Percentiles rank a stretch among this genome's conserved stretches.
These are phyloP conservation scores for Begonia masoniana DNA, from an alignment of 306 rosid species.

Conservation along the genomic window DNA sequence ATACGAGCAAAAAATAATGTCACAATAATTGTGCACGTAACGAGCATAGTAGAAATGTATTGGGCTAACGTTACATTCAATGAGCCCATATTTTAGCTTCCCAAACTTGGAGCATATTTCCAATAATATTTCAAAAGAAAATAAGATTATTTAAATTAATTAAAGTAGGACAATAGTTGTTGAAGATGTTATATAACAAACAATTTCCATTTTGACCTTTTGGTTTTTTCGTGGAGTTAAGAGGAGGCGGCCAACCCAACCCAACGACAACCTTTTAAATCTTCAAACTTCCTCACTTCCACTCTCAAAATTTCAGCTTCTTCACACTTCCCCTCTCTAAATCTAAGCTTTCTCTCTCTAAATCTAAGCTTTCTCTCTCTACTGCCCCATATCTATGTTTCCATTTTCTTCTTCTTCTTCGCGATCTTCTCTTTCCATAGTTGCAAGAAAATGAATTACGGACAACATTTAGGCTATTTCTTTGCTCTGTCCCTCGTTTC, in stretches of 20 bases:
- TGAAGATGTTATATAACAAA: no score
- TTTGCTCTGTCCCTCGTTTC: slow-evolving; percentile 29
- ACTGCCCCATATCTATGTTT: not conserved
- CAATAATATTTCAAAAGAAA: no score
- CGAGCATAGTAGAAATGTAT: no score
- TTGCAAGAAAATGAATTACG: slow-evolving; percentile 27
- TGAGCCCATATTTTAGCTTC: no score
- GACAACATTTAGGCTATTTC: slow-evolving; percentile 29
- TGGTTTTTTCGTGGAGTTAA: slow-evolving; percentile 2
- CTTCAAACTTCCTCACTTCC: slow-evolving; percentile 23
- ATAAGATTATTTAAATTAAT: no score
- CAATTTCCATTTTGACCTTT: slow-evolving; percentile 3
- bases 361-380: slow-evolving; percentile 16
- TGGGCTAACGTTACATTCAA: no score
- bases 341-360: slow-evolving; percentile 14
- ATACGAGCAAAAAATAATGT: no score
- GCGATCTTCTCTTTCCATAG: not conserved
- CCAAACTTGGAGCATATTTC: no score
- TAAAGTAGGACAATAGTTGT: no score
- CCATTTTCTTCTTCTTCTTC: slow-evolving; percentile 6
- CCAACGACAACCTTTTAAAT: slow-evolving; percentile 8
- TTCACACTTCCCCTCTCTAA: slow-evolving; percentile 1
- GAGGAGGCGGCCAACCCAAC: slow-evolving; percentile 37
- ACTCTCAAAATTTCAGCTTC: slow-evolving; percentile 15
- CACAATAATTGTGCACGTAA: no score